Conservation (phyloP, 2,329 filamentous ascomycete species). For the Epichloe typhina region DNA sequence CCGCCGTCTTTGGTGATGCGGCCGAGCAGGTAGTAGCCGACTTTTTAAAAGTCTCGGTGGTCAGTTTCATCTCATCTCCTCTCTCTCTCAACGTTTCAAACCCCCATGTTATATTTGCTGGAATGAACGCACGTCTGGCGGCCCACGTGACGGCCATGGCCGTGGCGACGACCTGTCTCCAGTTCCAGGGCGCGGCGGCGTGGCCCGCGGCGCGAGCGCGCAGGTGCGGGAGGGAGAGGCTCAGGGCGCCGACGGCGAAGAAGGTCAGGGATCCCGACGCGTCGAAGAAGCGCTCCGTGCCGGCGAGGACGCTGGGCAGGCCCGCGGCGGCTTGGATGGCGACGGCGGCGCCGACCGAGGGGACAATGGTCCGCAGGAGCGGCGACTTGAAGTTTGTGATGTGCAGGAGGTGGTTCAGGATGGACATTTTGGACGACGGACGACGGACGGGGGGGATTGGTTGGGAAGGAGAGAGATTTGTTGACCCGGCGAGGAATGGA, state of each 20-base stretch:
- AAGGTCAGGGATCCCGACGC: conserved; percentile 53
- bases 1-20: conserved; percentile 48
- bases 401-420: conserved; percentile 36
- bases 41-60: conserved; percentile 12
- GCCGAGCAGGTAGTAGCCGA: conserved; percentile 51
- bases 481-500: no score
- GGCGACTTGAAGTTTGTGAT: conserved; percentile 48
- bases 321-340: conserved; percentile 50
- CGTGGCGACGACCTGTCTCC: conserved; percentile 36
- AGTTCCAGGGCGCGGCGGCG: conserved; percentile 33
- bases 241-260: conserved; percentile 48
- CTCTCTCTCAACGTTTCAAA: not conserved
- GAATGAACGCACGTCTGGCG: conserved; percentile 33
- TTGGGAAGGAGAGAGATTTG: no score
- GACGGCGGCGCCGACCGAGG: conserved; percentile 47
- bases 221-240: conserved; percentile 46
- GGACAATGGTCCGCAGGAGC: conserved; percentile 48
- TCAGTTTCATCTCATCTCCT: conserved; percentile 16
- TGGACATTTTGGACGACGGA: conserved; percentile 15
- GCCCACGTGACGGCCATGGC: conserved; percentile 42
- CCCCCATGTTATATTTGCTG: no score
- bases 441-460: no score
- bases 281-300: conserved; percentile 57
- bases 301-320: conserved; percentile 44
- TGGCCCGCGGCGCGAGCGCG: conserved; percentile 36